Percentiles rank a stretch among this genome's conserved stretches.
Evolutionary conservation across 176 grass and related monocot genomes (phyloP).

Genomic region (Juncus effusus): DNA sequence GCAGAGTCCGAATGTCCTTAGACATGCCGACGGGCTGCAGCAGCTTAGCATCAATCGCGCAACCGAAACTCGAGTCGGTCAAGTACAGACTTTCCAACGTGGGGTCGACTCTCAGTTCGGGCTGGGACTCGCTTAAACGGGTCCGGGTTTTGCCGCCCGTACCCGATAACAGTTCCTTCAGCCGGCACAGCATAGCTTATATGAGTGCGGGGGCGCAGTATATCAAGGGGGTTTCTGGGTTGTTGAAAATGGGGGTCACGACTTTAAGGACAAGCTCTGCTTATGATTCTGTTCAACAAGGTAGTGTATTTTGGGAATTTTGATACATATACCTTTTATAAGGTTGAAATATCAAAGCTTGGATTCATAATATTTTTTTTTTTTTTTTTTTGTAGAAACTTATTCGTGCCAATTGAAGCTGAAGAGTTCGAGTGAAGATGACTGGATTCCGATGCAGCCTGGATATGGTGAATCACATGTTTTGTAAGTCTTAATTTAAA

Average conservation of each 20-base stretch:
- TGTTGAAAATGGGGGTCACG: constrained; percentile 82
- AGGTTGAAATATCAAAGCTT: not conserved
- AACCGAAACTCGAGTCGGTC: constrained; percentile 70
- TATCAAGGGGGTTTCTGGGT: constrained; percentile 85
- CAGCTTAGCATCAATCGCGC: constrained; percentile 61
- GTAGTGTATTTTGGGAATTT: constrained; percentile 27
- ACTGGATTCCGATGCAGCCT: constrained; percentile 73
- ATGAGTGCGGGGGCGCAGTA: constrained; percentile 96
- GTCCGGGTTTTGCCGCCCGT: constrained; percentile 64
- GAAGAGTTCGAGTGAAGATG: constrained; percentile 81
- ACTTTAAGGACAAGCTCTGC: constrained; percentile 77
- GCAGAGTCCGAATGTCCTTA: constrained; percentile 87
- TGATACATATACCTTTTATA: not conserved
- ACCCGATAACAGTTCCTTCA: constrained; percentile 73
- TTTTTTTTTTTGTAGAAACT: constrained; percentile 50
- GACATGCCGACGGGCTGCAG: constrained; percentile 92
- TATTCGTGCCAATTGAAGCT: constrained; percentile 82
- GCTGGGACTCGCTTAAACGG: constrained; percentile 85
- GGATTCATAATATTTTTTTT: not conserved
- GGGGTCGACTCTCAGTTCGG: constrained; percentile 64
- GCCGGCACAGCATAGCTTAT: constrained; percentile 90
- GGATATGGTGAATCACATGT: constrained; percentile 97
- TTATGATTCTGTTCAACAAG: constrained; percentile 64
- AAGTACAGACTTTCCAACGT: constrained; percentile 70
- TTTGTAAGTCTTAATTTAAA: constrained; percentile 65